Evolutionary conservation across 495 filamentous ascomycete species (phyloP).

Genomic region (Oidiodendron maius): DNA sequence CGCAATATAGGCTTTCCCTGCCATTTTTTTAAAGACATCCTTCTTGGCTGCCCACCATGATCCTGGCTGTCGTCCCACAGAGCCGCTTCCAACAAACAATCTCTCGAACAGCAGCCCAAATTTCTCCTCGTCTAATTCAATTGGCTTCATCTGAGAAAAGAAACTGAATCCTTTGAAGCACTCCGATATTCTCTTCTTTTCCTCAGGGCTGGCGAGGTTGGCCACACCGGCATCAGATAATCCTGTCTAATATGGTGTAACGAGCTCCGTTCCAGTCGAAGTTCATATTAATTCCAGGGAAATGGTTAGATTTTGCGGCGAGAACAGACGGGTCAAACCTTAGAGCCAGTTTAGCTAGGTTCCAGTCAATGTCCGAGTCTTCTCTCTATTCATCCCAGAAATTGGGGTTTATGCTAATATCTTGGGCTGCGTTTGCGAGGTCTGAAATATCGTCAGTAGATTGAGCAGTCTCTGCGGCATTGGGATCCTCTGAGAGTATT

Average conservation of each 20-base stretch:
- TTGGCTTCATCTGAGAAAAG: conserved; percentile 1
- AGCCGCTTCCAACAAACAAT: conserved; percentile 2
- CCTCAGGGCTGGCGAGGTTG: neutral
- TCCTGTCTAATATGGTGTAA: neutral
- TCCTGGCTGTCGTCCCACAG: neutral
- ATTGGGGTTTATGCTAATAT: too few relatives aligned
- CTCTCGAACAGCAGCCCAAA: conserved; percentile 8
- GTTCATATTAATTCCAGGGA: conserved; percentile 4
- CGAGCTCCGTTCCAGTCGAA: conserved; percentile 6
- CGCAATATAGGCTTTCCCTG: neutral
- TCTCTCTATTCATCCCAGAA: too few relatives aligned
- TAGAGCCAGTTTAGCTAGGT: too few relatives aligned
- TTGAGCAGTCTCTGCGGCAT: too few relatives aligned
- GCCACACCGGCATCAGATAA: neutral
- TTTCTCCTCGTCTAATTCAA: neutral
- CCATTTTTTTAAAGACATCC: conserved; percentile 1
- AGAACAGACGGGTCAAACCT: too few relatives aligned
- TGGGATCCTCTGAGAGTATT: too few relatives aligned
- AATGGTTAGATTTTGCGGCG: too few relatives aligned
- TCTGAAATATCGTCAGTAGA: too few relatives aligned
- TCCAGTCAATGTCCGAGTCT: too few relatives aligned
- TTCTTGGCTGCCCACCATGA: conserved; percentile 13
- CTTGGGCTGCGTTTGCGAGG: too few relatives aligned
- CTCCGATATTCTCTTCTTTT: neutral
- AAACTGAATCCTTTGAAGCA: conserved; percentile 2